Evolutionary conservation across 441 rosid species (phyloP), one percentile per base, ranked within the genome.

Genomic region (Adansonia grandidieri): DNA sequence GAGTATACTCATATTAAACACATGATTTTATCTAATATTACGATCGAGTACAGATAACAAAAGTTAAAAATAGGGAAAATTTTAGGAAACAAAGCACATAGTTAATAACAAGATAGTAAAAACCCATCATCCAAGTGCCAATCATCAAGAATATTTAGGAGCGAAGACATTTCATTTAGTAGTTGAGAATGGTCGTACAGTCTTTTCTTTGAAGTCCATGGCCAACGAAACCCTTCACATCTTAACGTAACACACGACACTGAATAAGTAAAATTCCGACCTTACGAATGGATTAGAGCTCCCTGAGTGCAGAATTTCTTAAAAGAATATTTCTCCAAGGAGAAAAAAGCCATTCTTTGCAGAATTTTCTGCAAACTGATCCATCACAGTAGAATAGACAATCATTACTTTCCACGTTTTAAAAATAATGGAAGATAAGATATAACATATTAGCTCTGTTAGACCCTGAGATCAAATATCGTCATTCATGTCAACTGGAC

Each of bases 241-340:
- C 65, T 61, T 61, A 61, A 10, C 1, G n/a, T 22, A 11, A 11
- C n/a, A 61, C 8, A 24, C 5, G 15, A 11, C 42, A 61, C 0
- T 10, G 1, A 7, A 0, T 9, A 24, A 61, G 13, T 22, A 47
- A 80, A 75, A 5, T n/a, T 56, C 82, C 32, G 70, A 95, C 98
- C 98, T 92, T 95, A 88, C 93, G 93, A 86, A 95, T 82, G 37
- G 98, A 95, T 85, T 95, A 97, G 65, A 93, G 98, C 68, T 95
- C 98, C 84, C 83, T 86, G 72, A 95, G 91, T 78, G 84, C 87
- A 69, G 61, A 24, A 24, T 24, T 24, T 24, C 28, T 24, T 24
- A 24, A 24, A 24, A 24, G 28, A 24, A 24, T 24, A 24, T 92
- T 85, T 93, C 98, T 84, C 83, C 81, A 57, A 95, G 97, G 62